These are phyloP conservation scores for Triangularia setosa DNA, from an alignment of 2,329 filamentous ascomycete species.

Conservation along the genomic window DNA sequence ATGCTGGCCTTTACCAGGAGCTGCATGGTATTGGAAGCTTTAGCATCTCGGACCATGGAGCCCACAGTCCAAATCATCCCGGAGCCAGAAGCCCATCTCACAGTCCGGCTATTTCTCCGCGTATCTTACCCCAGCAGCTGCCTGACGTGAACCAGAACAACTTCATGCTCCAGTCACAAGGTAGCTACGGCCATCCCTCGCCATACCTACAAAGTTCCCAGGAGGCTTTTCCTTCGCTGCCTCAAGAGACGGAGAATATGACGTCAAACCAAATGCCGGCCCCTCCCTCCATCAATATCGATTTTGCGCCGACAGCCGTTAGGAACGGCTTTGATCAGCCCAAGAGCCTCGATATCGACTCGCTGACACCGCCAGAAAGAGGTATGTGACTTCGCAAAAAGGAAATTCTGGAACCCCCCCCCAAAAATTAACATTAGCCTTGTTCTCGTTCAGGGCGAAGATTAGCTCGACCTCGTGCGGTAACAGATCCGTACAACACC, in stretches of 20 bases:
- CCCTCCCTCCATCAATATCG: constrained; percentile 92
- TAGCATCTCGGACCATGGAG: constrained; percentile 69
- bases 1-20: constrained; percentile 70
- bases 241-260: constrained; percentile 54
- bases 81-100: constrained; percentile 79
- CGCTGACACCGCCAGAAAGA: constrained; percentile 76
- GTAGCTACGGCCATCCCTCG: constrained; percentile 36
- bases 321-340: constrained; percentile 63
- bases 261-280: constrained; percentile 64
- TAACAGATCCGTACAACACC: constrained; percentile 58
- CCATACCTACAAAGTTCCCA: constrained; percentile 40
- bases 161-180: constrained; percentile 43
- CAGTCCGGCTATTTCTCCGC: constrained; percentile 62
- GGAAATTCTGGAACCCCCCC: not conserved
- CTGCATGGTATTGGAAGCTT: constrained; percentile 75
- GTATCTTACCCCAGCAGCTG: constrained; percentile 54
- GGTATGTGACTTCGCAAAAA: constrained; percentile 39
- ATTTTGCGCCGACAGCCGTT: constrained; percentile 74
- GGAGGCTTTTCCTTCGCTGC: constrained; percentile 52
- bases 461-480: constrained; percentile 46
- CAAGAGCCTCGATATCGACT: constrained; percentile 68
- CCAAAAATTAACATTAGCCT: constrained; percentile 5
- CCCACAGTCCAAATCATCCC: constrained; percentile 52
- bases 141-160: constrained; percentile 46
- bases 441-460: constrained; percentile 18